Evolutionary conservation across 768 basidiomycete genomes (phyloP), one percentile per base, ranked within the genome.

Genomic region (Hebeloma cylindrosporum): DNA sequence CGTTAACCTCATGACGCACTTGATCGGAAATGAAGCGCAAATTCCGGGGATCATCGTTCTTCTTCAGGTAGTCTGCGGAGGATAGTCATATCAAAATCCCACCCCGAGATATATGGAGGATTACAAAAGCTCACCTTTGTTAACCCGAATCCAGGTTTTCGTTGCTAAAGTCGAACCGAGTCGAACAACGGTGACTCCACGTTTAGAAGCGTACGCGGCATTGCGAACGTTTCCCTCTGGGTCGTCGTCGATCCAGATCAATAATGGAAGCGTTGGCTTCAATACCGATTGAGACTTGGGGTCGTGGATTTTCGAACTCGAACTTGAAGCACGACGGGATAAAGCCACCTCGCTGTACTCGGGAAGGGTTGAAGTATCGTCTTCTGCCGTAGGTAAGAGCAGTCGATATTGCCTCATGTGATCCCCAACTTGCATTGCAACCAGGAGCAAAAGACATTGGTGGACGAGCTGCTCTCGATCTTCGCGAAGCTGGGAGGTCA

Each of bases 221-320:
- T 53, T 56, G 9, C 36, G 31, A 2, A 22, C 21, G 20, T 60
- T 59, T 18, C 51, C 42, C 7, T 22, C 40, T 1, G 54, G 30
- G 23, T 54, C 54, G 22, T 62, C 60, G 20, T 62, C 61, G 1
- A 64, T 50, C 61, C 63, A 64, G 7, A 64, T 11, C 11, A 64
- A 18, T 8, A 64, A 38, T 5, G 63, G 59, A 16, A 57, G n/a
- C n/a, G n/a, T n/a, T n/a, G n/a, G n/a, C n/a, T n/a, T n/a, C n/a
- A n/a, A n/a, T n/a, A n/a, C n/a, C n/a, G n/a, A n/a, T n/a, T n/a
- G n/a, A n/a, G n/a, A n/a, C n/a, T n/a, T n/a, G n/a, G n/a, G 38
- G 5, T 27, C 33, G 27, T 37, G 52, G 45, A 41, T 34, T 58
- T 13, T 36, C 8, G 26, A 25, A 1, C 10, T 22, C 3, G 7